phyloP scores from a whole-genome alignment of 768 basidiomycete species.

The Leucosporidium creatinivorum region DNA sequence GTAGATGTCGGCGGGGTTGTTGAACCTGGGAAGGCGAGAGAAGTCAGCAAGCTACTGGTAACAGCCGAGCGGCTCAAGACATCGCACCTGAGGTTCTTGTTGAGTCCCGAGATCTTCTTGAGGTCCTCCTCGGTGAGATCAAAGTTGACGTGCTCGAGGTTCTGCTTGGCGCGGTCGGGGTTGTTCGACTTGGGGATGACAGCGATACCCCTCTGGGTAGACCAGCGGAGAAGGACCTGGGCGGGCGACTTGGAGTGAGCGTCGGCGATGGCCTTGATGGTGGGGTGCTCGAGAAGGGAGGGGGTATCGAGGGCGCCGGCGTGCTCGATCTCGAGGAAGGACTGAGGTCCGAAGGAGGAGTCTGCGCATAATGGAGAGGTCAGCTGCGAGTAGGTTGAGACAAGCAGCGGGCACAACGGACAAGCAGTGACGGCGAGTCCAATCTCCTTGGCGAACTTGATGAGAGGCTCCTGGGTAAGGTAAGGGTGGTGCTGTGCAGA shows the following conservation, averaged over 20 bases:
- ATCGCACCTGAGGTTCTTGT: not conserved
- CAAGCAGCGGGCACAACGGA: constrained; percentile 40
- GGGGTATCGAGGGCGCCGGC: constrained; percentile 46
- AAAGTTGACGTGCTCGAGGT: not conserved
- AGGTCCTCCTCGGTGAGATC: not conserved
- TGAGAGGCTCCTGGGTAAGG: too few relatives aligned
- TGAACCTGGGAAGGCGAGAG: constrained; percentile 48
- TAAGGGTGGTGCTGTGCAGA: constrained; percentile 39
- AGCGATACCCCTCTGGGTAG: constrained; percentile 63
- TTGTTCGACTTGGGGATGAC: constrained; percentile 59
- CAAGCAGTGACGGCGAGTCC: constrained; percentile 50
- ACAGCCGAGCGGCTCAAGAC: too few relatives aligned
- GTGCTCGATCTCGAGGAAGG: constrained; percentile 61
- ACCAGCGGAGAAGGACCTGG: constrained; percentile 71
- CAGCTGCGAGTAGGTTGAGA: too few relatives aligned
- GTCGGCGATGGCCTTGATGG: constrained; percentile 20
- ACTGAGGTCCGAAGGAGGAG: constrained; percentile 22
- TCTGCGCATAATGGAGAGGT: constrained; percentile 47
- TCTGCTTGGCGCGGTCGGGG: not conserved
- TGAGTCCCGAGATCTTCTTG: not conserved
- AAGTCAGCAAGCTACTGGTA: too few relatives aligned
- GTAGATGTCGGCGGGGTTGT: constrained; percentile 64
- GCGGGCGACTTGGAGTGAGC: constrained; percentile 45
- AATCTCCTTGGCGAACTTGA: too few relatives aligned
- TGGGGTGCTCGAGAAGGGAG: constrained; percentile 19